Conservation (phyloP, 805 yeast genomes). For the Wickerhamiella occidentalis region DNA sequence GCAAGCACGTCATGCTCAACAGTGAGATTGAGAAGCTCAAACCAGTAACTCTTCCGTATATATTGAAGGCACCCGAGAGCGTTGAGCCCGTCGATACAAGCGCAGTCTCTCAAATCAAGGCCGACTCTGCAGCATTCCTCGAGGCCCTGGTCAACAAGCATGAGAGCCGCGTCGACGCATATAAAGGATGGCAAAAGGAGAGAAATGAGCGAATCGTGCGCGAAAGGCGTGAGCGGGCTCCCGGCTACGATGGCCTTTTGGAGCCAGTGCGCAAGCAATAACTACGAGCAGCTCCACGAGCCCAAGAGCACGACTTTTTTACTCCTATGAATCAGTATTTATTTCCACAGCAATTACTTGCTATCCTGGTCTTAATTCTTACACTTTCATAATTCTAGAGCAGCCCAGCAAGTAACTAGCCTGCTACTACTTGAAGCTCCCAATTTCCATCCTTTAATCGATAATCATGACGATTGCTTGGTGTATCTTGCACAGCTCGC, state of each 20-base stretch:
- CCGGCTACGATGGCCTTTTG: constrained; percentile 2
- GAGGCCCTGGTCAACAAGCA: constrained; percentile 1
- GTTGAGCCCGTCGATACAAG: not conserved
- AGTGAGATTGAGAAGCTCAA: not conserved
- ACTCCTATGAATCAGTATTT: too few relatives aligned
- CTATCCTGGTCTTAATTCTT: too few relatives aligned
- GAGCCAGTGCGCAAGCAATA: not conserved
- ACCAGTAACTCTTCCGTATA: not conserved
- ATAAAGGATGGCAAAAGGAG: not conserved
- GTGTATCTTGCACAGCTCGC: not conserved
- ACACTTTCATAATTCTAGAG: too few relatives aligned
- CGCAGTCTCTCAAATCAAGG: not conserved
- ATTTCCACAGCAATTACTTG: too few relatives aligned
- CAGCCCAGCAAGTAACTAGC: too few relatives aligned
- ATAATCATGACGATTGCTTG: constrained; percentile 10
- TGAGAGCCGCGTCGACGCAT: not conserved
- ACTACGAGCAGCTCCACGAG: too few relatives aligned
- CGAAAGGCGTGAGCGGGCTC: not conserved
- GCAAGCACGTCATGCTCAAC: not conserved
- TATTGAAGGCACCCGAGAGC: not conserved
- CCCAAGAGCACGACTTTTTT: too few relatives aligned
- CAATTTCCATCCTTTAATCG: not conserved
- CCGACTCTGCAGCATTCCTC: constrained; percentile 1
- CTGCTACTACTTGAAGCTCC: not conserved
- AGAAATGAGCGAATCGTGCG: not conserved